These are phyloP conservation scores for Sphaerobolus stellatus DNA, from an alignment of 1,284 basidiomycete genomes.

Conservation along the genomic window DNA sequence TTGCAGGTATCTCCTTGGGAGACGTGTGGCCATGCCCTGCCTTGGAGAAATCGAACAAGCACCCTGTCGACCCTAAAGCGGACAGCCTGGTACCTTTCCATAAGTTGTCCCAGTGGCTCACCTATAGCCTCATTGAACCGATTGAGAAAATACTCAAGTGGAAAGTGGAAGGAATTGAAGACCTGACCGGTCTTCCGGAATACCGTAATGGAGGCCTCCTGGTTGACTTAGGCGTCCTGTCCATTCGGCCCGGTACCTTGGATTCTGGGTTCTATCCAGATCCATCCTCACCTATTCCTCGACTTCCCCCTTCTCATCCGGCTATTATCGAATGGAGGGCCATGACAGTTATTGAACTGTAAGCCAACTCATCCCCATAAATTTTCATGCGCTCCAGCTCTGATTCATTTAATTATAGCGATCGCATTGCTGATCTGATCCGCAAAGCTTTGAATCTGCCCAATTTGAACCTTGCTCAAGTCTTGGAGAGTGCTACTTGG, in stretches of 20 bases:
- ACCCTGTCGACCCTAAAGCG: conserved; percentile 39
- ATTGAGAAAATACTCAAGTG: conserved; percentile 77
- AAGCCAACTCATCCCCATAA: conserved; percentile 28
- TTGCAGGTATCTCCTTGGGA: conserved; percentile 71
- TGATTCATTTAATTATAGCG: conserved; percentile 45
- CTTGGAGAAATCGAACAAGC: conserved; percentile 36
- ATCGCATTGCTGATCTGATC: conserved; percentile 75
- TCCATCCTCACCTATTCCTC: conserved; percentile 54
- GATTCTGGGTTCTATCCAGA: conserved; percentile 44
- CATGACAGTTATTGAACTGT: conserved; percentile 90
- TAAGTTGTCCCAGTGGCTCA: conserved; percentile 92
- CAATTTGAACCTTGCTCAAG: conserved; percentile 75
- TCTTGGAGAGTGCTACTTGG: conserved; percentile 94
- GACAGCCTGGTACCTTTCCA: conserved; percentile 89
- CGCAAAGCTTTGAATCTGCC: conserved; percentile 53
- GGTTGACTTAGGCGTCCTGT: conserved; percentile 79
- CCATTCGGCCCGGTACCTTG: conserved; percentile 52
- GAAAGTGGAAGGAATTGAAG: conserved; percentile 71
- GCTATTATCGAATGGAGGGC: conserved; percentile 96
- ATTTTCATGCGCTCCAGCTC: conserved; percentile 6
- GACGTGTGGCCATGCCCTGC: conserved; percentile 87
- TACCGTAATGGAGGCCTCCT: conserved; percentile 92
- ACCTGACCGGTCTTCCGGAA: conserved; percentile 84
- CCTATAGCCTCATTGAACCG: conserved; percentile 84
- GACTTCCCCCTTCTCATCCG: conserved; percentile 73